Conservation (phyloP, 2,329 filamentous ascomycete species). For the Diaporthe eres region DNA sequence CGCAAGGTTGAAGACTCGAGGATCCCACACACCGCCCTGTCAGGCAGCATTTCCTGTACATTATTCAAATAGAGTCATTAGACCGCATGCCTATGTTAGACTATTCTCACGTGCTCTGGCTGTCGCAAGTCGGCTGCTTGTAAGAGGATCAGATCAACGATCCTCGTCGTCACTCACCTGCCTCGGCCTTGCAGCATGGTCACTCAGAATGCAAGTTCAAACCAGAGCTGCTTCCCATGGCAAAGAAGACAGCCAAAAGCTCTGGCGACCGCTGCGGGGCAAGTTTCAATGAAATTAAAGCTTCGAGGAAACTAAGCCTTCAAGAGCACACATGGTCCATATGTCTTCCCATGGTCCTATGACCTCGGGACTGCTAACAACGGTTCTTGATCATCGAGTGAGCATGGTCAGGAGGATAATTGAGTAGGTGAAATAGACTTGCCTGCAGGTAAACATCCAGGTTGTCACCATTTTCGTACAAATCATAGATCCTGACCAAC, state of each 20-base stretch:
- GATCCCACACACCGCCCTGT: neutral
- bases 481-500: neutral
- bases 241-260: neutral
- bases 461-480: no score
- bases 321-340: no score
- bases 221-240: neutral
- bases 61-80: no score
- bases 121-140: neutral
- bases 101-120: neutral
- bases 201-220: neutral
- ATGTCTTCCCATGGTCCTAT: neutral
- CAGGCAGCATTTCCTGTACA: no score
- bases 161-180: neutral
- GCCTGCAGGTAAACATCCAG: rapidly evolving
- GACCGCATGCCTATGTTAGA: rapidly evolving
- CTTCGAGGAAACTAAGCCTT: neutral
- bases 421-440: no score
- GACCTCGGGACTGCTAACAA: no score
- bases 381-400: no score
- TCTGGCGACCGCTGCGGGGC: no score
- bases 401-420: neutral
- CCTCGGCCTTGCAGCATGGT: neutral
- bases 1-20: neutral
- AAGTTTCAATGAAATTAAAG: neutral
- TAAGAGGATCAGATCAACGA: neutral